These are phyloP conservation scores for Ascosphaera acerosa DNA, from an alignment of 2,329 filamentous ascomycete species.

Conservation along the genomic window DNA sequence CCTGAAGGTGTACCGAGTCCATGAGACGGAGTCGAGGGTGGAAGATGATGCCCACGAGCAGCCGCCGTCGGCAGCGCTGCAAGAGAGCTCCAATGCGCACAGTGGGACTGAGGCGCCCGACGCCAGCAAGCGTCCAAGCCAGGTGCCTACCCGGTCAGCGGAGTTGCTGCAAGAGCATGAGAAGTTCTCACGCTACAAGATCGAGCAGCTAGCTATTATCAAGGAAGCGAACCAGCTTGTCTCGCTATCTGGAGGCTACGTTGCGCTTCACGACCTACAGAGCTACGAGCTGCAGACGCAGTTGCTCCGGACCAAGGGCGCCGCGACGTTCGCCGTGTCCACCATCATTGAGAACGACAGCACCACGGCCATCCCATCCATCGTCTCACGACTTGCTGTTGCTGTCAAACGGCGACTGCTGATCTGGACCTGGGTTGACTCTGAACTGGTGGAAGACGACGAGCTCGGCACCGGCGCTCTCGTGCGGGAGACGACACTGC, in stretches of 20 bases:
- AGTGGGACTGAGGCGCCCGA: constrained; percentile 9
- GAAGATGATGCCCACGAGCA: constrained; percentile 16
- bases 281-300: constrained; percentile 62
- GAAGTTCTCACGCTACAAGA: constrained; percentile 68
- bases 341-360: constrained; percentile 86
- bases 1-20: constrained; percentile 75
- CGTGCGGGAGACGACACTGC: constrained; percentile 48
- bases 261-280: constrained; percentile 74
- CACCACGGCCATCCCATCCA: constrained; percentile 66
- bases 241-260: constrained; percentile 68
- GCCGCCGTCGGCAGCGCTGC: constrained; percentile 3
- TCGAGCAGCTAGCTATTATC: constrained; percentile 85
- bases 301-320: constrained; percentile 62
- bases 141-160: constrained; percentile 29
- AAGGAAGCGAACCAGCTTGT: constrained; percentile 85
- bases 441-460: constrained; percentile 47
- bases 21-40: constrained; percentile 30
- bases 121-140: constrained; percentile 4
- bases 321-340: constrained; percentile 72
- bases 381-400: constrained; percentile 76
- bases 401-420: constrained; percentile 76
- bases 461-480: background rate
- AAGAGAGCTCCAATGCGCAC: constrained; percentile 9
- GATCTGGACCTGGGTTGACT: constrained; percentile 90
- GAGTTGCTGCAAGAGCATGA: constrained; percentile 81